Percentiles rank a stretch among this genome's conserved stretches.
These are phyloP conservation scores for Mycena latifolia DNA, from an alignment of 768 basidiomycete species.

Conservation along the genomic window DNA sequence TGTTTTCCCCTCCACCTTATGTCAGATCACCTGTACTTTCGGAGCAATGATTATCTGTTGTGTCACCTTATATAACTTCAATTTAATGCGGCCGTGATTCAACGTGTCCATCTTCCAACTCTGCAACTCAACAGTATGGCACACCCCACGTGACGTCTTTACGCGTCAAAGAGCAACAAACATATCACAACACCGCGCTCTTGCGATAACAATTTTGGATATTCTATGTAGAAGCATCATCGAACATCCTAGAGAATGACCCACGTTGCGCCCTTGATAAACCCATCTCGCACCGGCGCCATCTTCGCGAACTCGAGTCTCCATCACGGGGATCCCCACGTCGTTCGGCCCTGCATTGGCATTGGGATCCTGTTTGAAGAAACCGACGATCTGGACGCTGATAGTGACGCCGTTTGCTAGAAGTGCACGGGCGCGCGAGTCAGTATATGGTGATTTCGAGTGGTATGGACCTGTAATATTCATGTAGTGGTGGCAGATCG, in stretches of 20 bases:
- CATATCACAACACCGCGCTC: neutral
- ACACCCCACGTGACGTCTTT: too few species aligned
- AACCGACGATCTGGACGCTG: neutral
- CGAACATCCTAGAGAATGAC: neutral
- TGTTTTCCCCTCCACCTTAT: neutral
- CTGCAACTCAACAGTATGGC: too few species aligned
- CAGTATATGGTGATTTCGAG: too few species aligned
- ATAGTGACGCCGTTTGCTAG: neutral
- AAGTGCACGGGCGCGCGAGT: neutral
- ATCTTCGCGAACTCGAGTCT: neutral
- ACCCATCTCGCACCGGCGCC: neutral
- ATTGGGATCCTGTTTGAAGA: neutral
- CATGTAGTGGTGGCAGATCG: too few species aligned
- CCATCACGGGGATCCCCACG: neutral
- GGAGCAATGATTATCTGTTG: too few species aligned
- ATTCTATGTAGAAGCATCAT: too few species aligned
- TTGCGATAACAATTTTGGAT: too few species aligned
- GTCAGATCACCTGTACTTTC: too few species aligned
- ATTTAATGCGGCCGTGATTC: too few species aligned
- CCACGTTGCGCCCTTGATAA: neutral
- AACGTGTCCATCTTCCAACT: too few species aligned
- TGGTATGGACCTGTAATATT: too few species aligned
- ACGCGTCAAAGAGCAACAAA: neutral
- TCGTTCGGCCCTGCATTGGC: neutral
- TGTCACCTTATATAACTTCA: too few species aligned